Evolutionary conservation across 1,139 yeast genomes (phyloP).

Genomic region (Debaryomyces singareniensis): DNA sequence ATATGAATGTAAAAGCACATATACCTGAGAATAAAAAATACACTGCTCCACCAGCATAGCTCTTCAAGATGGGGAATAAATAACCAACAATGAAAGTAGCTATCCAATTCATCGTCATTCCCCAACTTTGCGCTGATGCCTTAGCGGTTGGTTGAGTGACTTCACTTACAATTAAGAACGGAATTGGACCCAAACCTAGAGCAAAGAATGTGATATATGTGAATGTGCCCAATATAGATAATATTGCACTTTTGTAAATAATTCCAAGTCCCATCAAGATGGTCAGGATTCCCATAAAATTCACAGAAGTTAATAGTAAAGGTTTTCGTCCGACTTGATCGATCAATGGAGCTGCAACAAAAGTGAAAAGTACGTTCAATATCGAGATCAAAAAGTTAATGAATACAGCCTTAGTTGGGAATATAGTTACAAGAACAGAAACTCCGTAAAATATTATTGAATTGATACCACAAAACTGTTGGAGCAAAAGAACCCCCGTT

Average conservation of each 20-base stretch:
- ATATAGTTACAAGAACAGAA: conserved; percentile 58
- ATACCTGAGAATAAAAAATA: conserved; percentile 64
- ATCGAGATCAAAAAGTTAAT: conserved; percentile 72
- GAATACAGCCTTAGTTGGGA: conserved; percentile 63
- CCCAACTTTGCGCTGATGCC: conserved; percentile 88
- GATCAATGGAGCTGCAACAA: conserved; percentile 62
- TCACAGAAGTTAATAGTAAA: conserved; percentile 55
- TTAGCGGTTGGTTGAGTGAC: conserved; percentile 75
- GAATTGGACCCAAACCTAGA: conserved; percentile 90
- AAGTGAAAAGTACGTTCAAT: conserved; percentile 68
- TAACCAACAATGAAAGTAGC: conserved; percentile 81
- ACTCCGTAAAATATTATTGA: conserved; percentile 91
- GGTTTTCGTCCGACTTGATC: conserved; percentile 76
- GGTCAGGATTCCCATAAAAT: conserved; percentile 65
- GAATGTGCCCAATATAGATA: conserved; percentile 64
- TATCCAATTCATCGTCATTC: conserved; percentile 85
- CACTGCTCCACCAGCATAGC: conserved; percentile 64
- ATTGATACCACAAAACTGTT: conserved; percentile 90
- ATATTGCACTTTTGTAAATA: conserved; percentile 34
- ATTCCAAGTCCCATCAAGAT: conserved; percentile 65
- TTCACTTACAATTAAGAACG: conserved; percentile 84
- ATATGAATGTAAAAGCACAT: conserved; percentile 43
- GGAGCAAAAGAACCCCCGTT: conserved; percentile 73
- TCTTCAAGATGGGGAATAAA: conserved; percentile 68
- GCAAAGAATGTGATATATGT: conserved; percentile 81